Evolutionary conservation across 2,329 filamentous ascomycete genomes (phyloP).

Genomic region (Pseudogymnoascus sp.): DNA sequence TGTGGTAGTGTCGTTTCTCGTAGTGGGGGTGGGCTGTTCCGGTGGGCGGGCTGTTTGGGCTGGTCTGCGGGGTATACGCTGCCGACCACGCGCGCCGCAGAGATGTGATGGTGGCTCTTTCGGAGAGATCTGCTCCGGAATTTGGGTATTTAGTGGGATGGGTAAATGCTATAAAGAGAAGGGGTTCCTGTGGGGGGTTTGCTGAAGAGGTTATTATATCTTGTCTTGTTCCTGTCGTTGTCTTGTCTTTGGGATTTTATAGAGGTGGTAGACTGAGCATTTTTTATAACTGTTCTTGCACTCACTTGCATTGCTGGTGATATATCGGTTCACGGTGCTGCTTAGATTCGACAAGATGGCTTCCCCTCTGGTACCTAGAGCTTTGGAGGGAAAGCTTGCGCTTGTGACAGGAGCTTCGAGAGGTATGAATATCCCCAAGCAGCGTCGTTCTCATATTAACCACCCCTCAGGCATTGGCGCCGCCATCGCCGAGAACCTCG

Average conservation of each 20-base stretch:
- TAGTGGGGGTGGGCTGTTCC: not conserved
- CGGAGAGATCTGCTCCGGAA: not conserved
- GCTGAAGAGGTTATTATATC: not conserved
- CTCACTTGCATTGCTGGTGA: not conserved
- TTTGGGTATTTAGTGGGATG: not conserved
- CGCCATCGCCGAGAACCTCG: conserved; percentile 57
- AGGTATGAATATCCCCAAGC: conserved; percentile 38
- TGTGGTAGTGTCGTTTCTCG: not conserved
- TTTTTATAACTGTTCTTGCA: not conserved
- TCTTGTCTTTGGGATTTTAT: not conserved
- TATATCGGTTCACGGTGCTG: not conserved
- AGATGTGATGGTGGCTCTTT: not conserved
- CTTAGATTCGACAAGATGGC: not conserved
- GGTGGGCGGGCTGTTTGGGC: not conserved
- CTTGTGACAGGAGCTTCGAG: conserved; percentile 73
- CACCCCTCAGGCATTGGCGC: conserved; percentile 56
- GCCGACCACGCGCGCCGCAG: not conserved
- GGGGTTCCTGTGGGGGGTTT: not conserved
- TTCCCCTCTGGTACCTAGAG: not conserved
- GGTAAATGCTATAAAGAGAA: not conserved
- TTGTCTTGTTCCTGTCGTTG: not conserved
- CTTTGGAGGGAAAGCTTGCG: conserved; percentile 65
- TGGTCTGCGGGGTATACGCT: not conserved
- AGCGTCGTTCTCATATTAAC: not conserved
- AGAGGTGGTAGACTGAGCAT: not conserved